phyloP scores from a whole-genome alignment of 2,329 filamentous ascomycete genomes.

The Calonectria crousiana region DNA sequence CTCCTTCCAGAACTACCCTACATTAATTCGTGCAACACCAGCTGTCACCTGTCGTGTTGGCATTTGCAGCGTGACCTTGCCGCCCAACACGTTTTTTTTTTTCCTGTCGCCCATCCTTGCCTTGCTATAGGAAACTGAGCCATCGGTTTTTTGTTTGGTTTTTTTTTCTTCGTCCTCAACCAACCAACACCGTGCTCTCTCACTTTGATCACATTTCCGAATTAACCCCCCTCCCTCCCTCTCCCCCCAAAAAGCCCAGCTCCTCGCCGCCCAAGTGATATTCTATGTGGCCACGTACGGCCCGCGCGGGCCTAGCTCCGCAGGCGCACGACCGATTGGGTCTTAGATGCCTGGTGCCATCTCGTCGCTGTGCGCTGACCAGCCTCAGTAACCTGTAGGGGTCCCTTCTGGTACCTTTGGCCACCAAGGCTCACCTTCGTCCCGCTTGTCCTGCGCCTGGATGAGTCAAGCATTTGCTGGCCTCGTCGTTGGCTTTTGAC shows the following conservation, averaged over 20 bases:
- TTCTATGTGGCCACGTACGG: conserved; percentile 24
- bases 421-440: not conserved
- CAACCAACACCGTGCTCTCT: conserved; percentile 4
- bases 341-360: conserved; percentile 30
- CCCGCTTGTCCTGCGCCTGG: not conserved
- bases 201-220: conserved; percentile 11
- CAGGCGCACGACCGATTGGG: conserved; percentile 40
- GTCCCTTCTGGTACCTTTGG: not conserved
- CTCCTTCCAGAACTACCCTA: not conserved
- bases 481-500: not conserved
- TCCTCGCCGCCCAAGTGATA: conserved; percentile 17
- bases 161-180: not conserved
- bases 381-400: conserved; percentile 19
- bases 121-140: not conserved
- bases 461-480: not conserved
- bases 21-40: conserved; percentile 5
- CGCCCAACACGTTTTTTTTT: not conserved
- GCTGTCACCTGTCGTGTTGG: not conserved
- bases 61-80: conserved; percentile 1
- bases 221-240: conserved; percentile 23
- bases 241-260: conserved; percentile 14
- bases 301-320: conserved; percentile 39
- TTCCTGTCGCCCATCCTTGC: not conserved
- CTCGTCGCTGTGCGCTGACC: conserved; percentile 22
- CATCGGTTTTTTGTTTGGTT: not conserved